Conservation (phyloP, 768 basidiomycete species). For the Russula compacta region DNA sequence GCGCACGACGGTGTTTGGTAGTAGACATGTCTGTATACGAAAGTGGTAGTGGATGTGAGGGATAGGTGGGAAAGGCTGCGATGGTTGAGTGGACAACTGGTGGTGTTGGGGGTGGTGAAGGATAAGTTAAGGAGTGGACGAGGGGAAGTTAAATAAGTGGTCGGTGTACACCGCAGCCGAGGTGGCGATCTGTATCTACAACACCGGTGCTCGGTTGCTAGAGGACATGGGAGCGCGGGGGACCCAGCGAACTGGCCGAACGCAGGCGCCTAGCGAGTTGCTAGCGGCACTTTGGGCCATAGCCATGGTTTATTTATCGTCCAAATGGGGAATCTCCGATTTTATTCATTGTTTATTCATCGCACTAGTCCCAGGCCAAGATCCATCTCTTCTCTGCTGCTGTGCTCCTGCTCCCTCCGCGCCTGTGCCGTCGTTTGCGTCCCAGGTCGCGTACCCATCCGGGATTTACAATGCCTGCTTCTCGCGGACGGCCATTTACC, state of each 20-base stretch:
- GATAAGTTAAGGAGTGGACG: neutral
- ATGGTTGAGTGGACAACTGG: neutral
- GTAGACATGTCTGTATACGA: neutral
- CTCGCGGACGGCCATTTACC: neutral
- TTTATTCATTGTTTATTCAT: neutral
- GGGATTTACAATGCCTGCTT: neutral
- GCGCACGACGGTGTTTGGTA: constrained; percentile 1
- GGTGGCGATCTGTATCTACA: neutral
- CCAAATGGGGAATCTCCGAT: neutral
- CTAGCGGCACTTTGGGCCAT: neutral
- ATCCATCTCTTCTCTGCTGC: too few species aligned
- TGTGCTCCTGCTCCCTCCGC: too few species aligned
- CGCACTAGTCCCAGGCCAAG: neutral
- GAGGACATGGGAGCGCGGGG: neutral
- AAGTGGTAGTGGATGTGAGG: neutral
- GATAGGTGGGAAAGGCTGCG: neutral
- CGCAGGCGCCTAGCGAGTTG: too few species aligned
- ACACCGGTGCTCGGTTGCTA: constrained; percentile 2
- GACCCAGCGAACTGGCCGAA: too few species aligned
- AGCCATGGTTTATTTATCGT: neutral
- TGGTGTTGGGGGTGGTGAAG: neutral
- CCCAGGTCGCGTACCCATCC: neutral
- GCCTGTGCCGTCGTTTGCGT: too few species aligned
- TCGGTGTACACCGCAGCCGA: neutral
- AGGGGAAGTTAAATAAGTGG: constrained; percentile 9